Conservation (phyloP, 305 asterid genomes). For the Withania somnifera region DNA sequence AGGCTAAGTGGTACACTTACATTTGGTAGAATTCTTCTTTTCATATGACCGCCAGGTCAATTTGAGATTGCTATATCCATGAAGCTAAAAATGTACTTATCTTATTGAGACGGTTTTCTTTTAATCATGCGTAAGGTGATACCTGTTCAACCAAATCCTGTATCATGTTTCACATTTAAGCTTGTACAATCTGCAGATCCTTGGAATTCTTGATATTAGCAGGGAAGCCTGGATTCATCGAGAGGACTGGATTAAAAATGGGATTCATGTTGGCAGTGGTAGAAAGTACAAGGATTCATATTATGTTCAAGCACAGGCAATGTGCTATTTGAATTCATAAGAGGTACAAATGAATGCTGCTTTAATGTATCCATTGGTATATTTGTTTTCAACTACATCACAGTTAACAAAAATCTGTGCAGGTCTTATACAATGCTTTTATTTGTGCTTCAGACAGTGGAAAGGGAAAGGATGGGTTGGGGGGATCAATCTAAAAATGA, state of each 20-base stretch:
- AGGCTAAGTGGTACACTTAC: neutral
- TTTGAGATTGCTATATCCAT: neutral
- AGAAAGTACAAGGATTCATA: constrained; percentile 89
- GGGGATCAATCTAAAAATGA: neutral
- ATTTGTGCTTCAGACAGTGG: neutral
- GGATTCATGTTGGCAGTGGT: constrained; percentile 66
- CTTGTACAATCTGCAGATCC: constrained; percentile 37
- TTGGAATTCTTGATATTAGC: constrained; percentile 69
- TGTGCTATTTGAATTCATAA: constrained; percentile 70
- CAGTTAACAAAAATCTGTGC: neutral
- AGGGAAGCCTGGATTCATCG: constrained; percentile 93
- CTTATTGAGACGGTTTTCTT: neutral
- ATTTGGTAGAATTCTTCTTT: neutral
- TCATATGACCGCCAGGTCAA: neutral
- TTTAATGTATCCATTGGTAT: neutral
- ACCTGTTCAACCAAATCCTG: neutral
- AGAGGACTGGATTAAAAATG: constrained; percentile 84
- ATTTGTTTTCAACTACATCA: neutral
- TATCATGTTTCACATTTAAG: neutral
- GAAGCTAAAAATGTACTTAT: neutral
- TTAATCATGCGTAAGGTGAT: neutral
- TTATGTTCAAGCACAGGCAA: constrained; percentile 80
- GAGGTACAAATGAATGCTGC: neutral
- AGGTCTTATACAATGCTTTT: neutral
- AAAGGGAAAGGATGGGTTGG: neutral